A percentile compares a stretch with the other conserved stretches of the same genome.
These are phyloP conservation scores for Primulina eburnea DNA, from an alignment of 257 asterid species.

Conservation along the genomic window DNA sequence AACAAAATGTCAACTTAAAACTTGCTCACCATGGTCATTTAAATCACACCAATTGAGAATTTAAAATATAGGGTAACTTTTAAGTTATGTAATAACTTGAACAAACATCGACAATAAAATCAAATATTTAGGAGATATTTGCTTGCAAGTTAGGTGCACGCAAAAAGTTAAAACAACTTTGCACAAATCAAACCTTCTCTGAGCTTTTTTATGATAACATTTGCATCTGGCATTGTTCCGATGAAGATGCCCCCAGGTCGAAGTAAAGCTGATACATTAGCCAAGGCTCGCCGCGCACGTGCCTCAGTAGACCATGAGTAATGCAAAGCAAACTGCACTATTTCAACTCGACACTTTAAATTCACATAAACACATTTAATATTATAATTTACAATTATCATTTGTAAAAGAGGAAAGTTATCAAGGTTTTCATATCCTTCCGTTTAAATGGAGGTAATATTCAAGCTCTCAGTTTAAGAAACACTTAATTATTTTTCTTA, in stretches of 20 bases:
- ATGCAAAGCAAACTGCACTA: slow-evolving; percentile 93
- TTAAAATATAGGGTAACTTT: not conserved
- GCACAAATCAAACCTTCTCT: slow-evolving; percentile 67
- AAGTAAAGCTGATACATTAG: slow-evolving; percentile 90
- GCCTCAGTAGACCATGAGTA: slow-evolving; percentile 99
- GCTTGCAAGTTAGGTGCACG: slow-evolving; percentile 1
- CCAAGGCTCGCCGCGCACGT: slow-evolving; percentile 91
- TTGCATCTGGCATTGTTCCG: slow-evolving; percentile 99
- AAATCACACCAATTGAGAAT: too few relatives aligned
- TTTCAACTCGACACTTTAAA: slow-evolving; percentile 23
- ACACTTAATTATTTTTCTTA: not conserved
- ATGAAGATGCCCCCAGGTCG: slow-evolving; percentile 96
- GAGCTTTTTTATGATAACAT: slow-evolving; percentile 79
- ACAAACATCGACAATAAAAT: not conserved
- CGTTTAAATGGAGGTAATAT: not conserved
- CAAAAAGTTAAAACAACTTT: slow-evolving; percentile 1
- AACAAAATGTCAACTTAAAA: not conserved
- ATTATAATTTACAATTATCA: slow-evolving; percentile 6
- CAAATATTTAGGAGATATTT: not conserved
- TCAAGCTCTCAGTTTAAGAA: not conserved
- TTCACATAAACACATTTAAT: not conserved
- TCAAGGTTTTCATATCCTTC: slow-evolving; percentile 8
- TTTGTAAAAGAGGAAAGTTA: slow-evolving; percentile 1
- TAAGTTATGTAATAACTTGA: slow-evolving; percentile 4
- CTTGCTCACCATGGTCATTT: not conserved